Evolutionary conservation across 164 flowering plant species (phyloP).

Genomic region (Umbilicus rupestris): DNA sequence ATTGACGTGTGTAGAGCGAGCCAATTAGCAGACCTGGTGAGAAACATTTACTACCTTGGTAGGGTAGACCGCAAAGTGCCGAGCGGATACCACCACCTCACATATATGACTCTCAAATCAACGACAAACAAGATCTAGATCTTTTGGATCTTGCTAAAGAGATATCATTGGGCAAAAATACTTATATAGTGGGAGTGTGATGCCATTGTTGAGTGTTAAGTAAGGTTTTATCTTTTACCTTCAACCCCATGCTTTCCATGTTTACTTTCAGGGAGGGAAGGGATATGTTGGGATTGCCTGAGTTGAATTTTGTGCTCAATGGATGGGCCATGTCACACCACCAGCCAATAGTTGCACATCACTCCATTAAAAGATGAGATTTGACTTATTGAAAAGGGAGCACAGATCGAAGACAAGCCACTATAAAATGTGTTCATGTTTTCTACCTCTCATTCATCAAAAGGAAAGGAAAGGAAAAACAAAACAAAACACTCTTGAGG

Average conservation of each 20-base stretch:
- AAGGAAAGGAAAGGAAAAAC: background rate
- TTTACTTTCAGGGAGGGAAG: background rate
- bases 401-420: background rate
- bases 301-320: slow-evolving; percentile 4
- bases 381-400: background rate
- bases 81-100: background rate
- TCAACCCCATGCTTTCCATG: background rate
- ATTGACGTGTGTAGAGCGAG: too few species aligned
- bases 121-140: slow-evolving; percentile 2
- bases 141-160: slow-evolving; percentile 1
- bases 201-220: background rate
- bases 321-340: slow-evolving; percentile 5
- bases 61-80: background rate
- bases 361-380: slow-evolving; percentile 1
- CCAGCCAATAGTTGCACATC: background rate
- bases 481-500: background rate
- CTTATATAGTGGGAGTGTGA: background rate
- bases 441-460: background rate
- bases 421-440: slow-evolving; percentile 4
- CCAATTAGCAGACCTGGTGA: too few species aligned
- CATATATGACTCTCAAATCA: slow-evolving; percentile 1
- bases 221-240: slow-evolving; percentile 1
- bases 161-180: background rate
- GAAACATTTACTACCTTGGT: background rate
- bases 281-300: background rate